Percentiles rank a stretch among this genome's conserved stretches.
Conservation (phyloP, 2,329 filamentous ascomycete genomes). For the Leptographium flavum region DNA sequence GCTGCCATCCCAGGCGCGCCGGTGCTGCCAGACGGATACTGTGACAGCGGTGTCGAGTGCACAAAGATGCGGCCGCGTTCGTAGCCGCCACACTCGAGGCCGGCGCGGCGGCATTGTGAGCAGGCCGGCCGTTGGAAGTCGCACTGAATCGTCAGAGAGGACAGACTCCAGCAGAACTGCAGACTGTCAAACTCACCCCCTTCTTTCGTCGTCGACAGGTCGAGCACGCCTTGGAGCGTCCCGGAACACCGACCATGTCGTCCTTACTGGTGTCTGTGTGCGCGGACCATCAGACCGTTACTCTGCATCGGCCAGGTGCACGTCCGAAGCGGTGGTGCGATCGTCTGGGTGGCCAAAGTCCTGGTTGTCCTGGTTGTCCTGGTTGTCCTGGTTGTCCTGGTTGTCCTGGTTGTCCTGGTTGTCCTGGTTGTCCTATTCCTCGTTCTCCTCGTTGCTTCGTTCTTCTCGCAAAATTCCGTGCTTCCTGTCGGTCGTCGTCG, state of each 20-base stretch:
- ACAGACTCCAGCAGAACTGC: too few relatives aligned
- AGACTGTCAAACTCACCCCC: constrained; percentile 9
- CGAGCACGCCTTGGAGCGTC: constrained; percentile 12
- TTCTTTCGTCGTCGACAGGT: constrained; percentile 13
- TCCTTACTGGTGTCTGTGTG: neutral
- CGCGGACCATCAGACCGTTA: neutral
- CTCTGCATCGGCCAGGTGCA: too few relatives aligned
- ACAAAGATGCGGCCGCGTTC: constrained; percentile 14
- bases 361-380: too few relatives aligned
- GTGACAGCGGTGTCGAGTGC: constrained; percentile 10
- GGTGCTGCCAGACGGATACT: neutral
- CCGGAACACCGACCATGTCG: constrained; percentile 12
- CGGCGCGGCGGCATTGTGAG: constrained; percentile 11
- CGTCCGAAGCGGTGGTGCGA: too few relatives aligned
- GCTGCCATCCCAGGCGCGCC: too few relatives aligned
- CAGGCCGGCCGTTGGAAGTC: constrained; percentile 13
- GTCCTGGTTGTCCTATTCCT: too few relatives aligned
- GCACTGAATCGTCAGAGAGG: constrained; percentile 10
- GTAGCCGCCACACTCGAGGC: constrained; percentile 13
- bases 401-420: too few relatives aligned
- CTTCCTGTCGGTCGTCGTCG: too few relatives aligned
- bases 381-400: too few relatives aligned
- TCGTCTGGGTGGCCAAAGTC: too few relatives aligned
- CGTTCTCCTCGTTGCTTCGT: neutral
- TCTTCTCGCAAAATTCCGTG: too few relatives aligned